phyloP scores from a whole-genome alignment of 2,329 filamentous ascomycete species.

The Colletotrichum lini region DNA sequence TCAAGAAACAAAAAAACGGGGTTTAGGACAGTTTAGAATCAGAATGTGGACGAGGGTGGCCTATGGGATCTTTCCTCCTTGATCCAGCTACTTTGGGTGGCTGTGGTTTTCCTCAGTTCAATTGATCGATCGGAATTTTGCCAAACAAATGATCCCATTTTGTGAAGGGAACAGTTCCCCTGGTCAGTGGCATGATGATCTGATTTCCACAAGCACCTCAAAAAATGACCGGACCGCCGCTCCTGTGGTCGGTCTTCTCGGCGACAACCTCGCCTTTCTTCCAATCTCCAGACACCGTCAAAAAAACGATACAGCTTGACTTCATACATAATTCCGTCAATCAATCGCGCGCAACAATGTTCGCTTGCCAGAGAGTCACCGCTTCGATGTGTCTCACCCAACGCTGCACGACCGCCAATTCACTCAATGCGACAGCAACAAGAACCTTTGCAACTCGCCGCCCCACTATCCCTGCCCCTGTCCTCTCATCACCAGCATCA shows the following conservation, averaged over 20 bases:
- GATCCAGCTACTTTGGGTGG: slow-evolving; percentile 27
- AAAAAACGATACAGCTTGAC: background rate
- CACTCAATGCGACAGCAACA: slow-evolving; percentile 27
- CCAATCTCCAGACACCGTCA: background rate
- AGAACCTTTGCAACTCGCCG: slow-evolving; percentile 34
- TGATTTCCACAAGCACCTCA: slow-evolving; percentile 1
- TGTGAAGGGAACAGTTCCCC: background rate
- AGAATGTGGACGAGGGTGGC: slow-evolving; percentile 21
- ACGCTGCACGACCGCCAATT: slow-evolving; percentile 19
- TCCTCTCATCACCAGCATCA: slow-evolving; percentile 13
- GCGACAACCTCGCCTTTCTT: background rate
- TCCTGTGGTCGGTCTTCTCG: too few species aligned
- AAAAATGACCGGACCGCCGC: background rate
- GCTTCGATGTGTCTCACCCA: slow-evolving; percentile 34
- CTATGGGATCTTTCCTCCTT: slow-evolving; percentile 9
- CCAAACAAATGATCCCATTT: background rate
- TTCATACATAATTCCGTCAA: background rate
- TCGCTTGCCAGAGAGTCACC: slow-evolving; percentile 19
- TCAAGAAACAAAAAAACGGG: slow-evolving; percentile 24
- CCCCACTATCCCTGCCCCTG: slow-evolving; percentile 34
- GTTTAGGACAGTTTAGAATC: slow-evolving; percentile 14
- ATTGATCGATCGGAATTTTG: slow-evolving; percentile 25
- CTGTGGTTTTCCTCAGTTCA: slow-evolving; percentile 22
- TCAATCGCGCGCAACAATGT: slow-evolving; percentile 11
- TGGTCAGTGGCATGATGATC: slow-evolving; percentile 26